A percentile compares a stretch with the other conserved stretches of the same genome.
phyloP scores from a whole-genome alignment of 371 early-diverging fungal species.

The Rhizopus sp. region DNA sequence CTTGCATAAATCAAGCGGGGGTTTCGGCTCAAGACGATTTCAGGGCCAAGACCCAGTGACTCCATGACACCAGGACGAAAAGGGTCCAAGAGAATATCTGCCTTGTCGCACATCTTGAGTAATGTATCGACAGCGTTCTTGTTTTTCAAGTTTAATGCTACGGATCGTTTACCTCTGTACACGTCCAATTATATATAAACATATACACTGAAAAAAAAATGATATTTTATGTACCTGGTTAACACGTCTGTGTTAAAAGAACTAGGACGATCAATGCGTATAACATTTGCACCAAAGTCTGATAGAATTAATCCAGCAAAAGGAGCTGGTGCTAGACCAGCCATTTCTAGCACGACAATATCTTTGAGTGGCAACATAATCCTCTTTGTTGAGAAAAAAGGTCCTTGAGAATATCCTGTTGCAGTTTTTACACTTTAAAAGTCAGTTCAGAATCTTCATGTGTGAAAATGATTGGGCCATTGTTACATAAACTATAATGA shows the following conservation, averaged over 20 bases:
- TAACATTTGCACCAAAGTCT: constrained; percentile 78
- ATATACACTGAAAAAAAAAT: too few relatives aligned
- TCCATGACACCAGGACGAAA: constrained; percentile 82
- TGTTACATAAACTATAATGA: too few relatives aligned
- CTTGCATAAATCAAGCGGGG: constrained; percentile 67
- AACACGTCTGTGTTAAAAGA: constrained; percentile 54
- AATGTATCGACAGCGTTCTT: constrained; percentile 51
- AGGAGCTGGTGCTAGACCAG: constrained; percentile 77
- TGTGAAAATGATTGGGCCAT: too few relatives aligned
- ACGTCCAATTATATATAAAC: not conserved
- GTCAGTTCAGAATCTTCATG: too few relatives aligned
- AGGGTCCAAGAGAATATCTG: constrained; percentile 78
- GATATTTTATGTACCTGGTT: constrained; percentile 32
- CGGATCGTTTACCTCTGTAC: constrained; percentile 66
- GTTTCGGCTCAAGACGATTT: constrained; percentile 54
- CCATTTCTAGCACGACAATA: constrained; percentile 70
- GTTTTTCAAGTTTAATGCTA: constrained; percentile 67
- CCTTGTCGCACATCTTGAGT: constrained; percentile 44
- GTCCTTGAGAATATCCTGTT: not conserved
- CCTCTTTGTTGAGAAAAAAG: not conserved
- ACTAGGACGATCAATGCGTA: constrained; percentile 67
- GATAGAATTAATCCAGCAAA: constrained; percentile 72
- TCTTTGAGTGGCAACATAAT: constrained; percentile 48
- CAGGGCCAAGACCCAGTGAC: constrained; percentile 69
- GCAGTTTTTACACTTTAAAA: too few relatives aligned